Base-by-base conservation (phyloP, 495 filamentous ascomycete genomes). In the Penicillium subrubescens region DNA sequence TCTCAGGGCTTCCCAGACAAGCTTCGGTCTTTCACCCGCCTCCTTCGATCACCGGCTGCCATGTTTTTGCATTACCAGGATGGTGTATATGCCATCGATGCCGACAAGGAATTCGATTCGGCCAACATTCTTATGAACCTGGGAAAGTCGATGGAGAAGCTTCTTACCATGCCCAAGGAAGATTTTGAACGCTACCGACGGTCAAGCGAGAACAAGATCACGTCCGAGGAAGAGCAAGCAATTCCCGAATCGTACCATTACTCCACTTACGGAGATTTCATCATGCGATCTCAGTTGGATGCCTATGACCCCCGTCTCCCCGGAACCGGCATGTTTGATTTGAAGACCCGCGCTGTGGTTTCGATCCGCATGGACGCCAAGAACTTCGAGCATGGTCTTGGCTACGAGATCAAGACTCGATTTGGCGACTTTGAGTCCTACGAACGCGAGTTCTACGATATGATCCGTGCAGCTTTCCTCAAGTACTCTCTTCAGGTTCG, bases 401-500 rank as follows among this genome's bases (percentile, higher is more conserved):
- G 91, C 8, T 99, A 99, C 75, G 89, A 99, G 77, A 94, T 99
- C 66, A 88, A 87, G 65, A 73, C 79, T 34, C 84, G 84, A 1
- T 85, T 84, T 44, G 95, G 95, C 12, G 78, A 84, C 39, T 99
- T 83, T 78, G 91, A 96, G 72, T 97, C 93, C 0, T 99, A 88
- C 75, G 95, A 99, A 71, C 88, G 94, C 50, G 96, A 99, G 73
- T 97, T 92, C 76, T 96, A 88, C 71, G 95, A 99, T 72, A 96
- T 98, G 94, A 94, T 96, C 61, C 86, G 95, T 35, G 85, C 92
- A 2, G 94, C 94, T 8, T 96, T 99, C 80, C 80, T 99, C 61
- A 98, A 98, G 70, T 99, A 99, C 73, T 96, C 93, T 6, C 82
- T 99, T 27, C 95, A 99, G 74, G 95, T 94, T 37, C 88, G 95